A percentile compares a stretch with the other conserved stretches of the same genome.
Evolutionary conservation across 2,329 filamentous ascomycete genomes (phyloP).

Genomic region (Alternaria alternata): DNA sequence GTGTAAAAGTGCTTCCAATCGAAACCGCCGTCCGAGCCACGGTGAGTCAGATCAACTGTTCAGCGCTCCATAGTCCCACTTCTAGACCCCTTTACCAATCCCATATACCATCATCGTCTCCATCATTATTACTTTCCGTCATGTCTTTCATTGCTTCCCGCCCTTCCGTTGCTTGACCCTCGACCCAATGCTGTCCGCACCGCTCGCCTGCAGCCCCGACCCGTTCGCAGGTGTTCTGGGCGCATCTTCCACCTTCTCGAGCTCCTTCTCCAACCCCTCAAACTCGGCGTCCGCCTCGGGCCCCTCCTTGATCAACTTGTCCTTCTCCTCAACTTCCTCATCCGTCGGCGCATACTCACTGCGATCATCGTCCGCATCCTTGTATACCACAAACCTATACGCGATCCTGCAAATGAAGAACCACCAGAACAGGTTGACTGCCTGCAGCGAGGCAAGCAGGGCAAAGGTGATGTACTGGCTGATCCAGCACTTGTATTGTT

Average conservation of each 20-base stretch:
- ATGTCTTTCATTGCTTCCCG: slow-evolving; percentile 6
- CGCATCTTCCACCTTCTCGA: slow-evolving; percentile 29
- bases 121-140: not conserved
- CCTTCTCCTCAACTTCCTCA: slow-evolving; percentile 54
- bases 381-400: slow-evolving; percentile 71
- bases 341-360: slow-evolving; percentile 67
- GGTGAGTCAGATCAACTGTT: not conserved
- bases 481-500: slow-evolving; percentile 80
- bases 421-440: slow-evolving; percentile 83
- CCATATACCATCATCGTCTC: not conserved
- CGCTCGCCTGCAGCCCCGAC: slow-evolving; percentile 9
- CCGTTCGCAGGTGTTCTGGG: slow-evolving; percentile 26
- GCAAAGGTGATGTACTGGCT: slow-evolving; percentile 71
- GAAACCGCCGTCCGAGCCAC: not conserved
- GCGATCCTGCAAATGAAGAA: slow-evolving; percentile 79
- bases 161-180: slow-evolving; percentile 31
- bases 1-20: not conserved
- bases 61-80: not conserved
- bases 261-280: slow-evolving; percentile 30
- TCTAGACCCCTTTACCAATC: not conserved
- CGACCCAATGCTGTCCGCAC: slow-evolving; percentile 25
- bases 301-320: slow-evolving; percentile 20
- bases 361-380: slow-evolving; percentile 72
- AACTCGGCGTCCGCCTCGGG: slow-evolving; percentile 47
- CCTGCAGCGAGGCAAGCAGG: slow-evolving; percentile 73